Evolutionary conservation across 2,329 filamentous ascomycete genomes (phyloP).

Genomic region (Didymella glomerata): DNA sequence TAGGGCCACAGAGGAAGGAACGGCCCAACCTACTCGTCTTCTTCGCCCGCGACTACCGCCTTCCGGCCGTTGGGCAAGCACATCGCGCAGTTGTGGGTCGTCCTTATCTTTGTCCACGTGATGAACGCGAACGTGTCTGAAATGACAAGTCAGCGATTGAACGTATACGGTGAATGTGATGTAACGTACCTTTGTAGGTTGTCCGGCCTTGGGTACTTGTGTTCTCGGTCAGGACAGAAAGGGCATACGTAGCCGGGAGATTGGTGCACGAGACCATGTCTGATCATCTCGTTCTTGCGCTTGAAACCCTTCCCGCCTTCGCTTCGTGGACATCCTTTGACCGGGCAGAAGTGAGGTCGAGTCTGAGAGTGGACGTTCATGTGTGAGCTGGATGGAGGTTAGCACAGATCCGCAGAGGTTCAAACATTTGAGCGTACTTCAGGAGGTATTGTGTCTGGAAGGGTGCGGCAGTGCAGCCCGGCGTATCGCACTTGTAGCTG

Average conservation of each 20-base stretch:
- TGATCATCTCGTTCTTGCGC: conserved; percentile 74
- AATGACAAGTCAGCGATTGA: not conserved
- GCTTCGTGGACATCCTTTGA: conserved; percentile 65
- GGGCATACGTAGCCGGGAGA: conserved; percentile 96
- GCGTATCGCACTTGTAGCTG: conserved; percentile 62
- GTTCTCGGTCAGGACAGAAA: conserved; percentile 91
- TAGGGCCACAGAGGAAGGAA: not conserved
- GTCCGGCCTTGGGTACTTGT: conserved; percentile 93
- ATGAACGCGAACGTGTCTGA: conserved; percentile 89
- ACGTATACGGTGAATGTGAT: not conserved
- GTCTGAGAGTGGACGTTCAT: conserved; percentile 71
- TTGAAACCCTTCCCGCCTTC: conserved; percentile 73
- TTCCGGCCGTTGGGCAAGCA: conserved; percentile 84
- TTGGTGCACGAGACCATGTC: conserved; percentile 88
- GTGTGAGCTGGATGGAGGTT: conserved; percentile 65
- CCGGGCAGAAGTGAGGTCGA: conserved; percentile 70
- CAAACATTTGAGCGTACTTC: conserved; percentile 63
- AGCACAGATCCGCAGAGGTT: not conserved
- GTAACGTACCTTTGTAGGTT: conserved; percentile 84
- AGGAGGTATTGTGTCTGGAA: conserved; percentile 81
- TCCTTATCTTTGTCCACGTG: conserved; percentile 91
- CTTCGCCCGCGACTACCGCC: conserved; percentile 82
- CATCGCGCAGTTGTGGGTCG: conserved; percentile 80
- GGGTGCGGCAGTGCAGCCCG: conserved; percentile 73
- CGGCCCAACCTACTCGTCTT: conserved; percentile 62